phyloP scores from a whole-genome alignment of 352 stramenopile genomes.

The Elongisporangium undulatum region DNA sequence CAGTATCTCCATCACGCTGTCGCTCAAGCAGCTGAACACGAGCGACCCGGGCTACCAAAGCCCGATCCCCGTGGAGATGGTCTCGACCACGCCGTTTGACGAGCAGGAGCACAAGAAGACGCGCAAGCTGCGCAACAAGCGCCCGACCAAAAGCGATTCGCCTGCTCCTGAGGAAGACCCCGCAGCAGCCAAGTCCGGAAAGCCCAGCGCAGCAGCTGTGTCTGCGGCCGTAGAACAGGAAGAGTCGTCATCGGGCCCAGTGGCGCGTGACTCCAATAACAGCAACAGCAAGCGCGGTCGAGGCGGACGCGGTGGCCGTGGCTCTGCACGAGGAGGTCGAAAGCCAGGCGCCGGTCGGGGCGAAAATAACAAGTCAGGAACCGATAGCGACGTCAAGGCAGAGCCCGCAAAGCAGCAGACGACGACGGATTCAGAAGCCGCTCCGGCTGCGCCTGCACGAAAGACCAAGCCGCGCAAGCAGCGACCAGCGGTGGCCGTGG shows the following conservation, averaged over 20 bases:
- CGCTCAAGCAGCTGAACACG: constrained; percentile 55
- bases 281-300: constrained; percentile 27
- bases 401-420: neutral
- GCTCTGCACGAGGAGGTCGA: constrained; percentile 1
- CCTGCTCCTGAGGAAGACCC: neutral
- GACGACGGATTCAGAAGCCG: neutral
- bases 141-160: constrained; percentile 8
- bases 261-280: constrained; percentile 9
- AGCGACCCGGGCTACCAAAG: constrained; percentile 66
- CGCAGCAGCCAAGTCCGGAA: neutral
- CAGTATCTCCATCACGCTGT: constrained; percentile 72
- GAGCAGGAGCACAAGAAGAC: constrained; percentile 23
- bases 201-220: constrained; percentile 3
- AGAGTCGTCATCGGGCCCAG: constrained; percentile 8
- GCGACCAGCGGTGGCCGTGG: neutral
- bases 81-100: constrained; percentile 28
- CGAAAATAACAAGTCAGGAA: neutral
- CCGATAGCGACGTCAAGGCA: neutral
- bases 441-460: neutral
- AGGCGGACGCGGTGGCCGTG: constrained; percentile 30
- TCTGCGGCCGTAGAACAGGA: constrained; percentile 5
- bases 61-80: constrained; percentile 56
- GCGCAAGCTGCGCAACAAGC: constrained; percentile 9
- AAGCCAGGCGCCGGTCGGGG: no score
- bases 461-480: neutral